A percentile compares a stretch with the other conserved stretches of the same genome.
Evolutionary conservation across 2,329 filamentous ascomycete genomes (phyloP).

Genomic region (Rhexocercosporidium sp.): DNA sequence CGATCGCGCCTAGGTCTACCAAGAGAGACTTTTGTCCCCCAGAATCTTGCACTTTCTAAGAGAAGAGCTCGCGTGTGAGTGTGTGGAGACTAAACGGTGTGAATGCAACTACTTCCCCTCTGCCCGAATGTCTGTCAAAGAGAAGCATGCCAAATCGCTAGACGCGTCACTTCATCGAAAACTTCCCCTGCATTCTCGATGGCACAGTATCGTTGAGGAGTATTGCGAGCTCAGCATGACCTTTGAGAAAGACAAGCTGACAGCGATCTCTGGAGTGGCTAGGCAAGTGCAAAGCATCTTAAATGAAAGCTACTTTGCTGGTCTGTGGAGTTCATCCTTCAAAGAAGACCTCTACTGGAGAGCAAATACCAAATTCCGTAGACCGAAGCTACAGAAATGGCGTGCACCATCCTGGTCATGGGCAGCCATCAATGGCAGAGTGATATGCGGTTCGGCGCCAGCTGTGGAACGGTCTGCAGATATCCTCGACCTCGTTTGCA

Average conservation of each 20-base stretch:
- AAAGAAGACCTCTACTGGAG: background rate
- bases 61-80: background rate
- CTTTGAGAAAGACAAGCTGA: background rate
- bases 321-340: background rate
- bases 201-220: background rate
- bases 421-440: background rate
- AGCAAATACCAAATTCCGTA: background rate
- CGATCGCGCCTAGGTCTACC: background rate
- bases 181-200: background rate
- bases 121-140: background rate
- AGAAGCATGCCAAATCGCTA: background rate
- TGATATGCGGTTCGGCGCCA: background rate
- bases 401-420: background rate
- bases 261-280: background rate
- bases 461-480: background rate
- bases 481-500: background rate
- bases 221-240: background rate
- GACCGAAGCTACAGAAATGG: background rate
- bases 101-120: background rate
- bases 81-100: background rate
- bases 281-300: background rate
- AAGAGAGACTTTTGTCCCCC: background rate
- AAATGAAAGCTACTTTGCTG: background rate
- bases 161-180: background rate
- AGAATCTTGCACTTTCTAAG: background rate